phyloP scores from a whole-genome alignment of 2,329 filamentous ascomycete genomes.

The Lecanicillium sp. region DNA sequence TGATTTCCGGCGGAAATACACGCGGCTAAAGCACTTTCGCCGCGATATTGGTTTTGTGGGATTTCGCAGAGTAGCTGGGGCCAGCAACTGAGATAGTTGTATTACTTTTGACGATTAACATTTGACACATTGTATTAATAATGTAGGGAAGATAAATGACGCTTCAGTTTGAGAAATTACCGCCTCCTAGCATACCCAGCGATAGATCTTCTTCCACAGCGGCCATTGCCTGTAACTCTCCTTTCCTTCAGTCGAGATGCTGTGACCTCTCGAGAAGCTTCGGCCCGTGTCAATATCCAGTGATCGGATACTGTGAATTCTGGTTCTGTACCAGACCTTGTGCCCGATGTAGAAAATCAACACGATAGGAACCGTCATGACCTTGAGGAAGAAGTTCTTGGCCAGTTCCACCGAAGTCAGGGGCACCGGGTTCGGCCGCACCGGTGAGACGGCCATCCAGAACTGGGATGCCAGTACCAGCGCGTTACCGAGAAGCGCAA shows the following conservation, averaged over 20 bases:
- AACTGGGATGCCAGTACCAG: conserved; percentile 70
- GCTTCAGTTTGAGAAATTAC: too few relatives aligned
- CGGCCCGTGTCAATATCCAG: conserved; percentile 75
- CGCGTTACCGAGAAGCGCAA: conserved; percentile 62
- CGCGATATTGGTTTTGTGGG: too few relatives aligned
- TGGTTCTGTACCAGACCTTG: conserved; percentile 59
- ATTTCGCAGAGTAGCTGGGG: too few relatives aligned
- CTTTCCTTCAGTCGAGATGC: conserved; percentile 18
- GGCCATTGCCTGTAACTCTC: conserved; percentile 18
- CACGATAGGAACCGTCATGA: conserved; percentile 54
- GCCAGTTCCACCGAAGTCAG: conserved; percentile 31
- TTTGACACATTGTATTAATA: too few relatives aligned
- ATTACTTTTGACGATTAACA: too few relatives aligned
- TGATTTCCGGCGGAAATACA: too few relatives aligned
- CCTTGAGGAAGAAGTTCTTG: conserved; percentile 56
- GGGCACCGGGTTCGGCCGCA: neutral
- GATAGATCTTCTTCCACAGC: conserved; percentile 19
- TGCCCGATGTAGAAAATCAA: conserved; percentile 56
- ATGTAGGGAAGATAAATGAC: too few relatives aligned
- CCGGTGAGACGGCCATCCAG: conserved; percentile 50
- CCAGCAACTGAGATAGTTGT: too few relatives aligned
- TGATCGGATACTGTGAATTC: conserved; percentile 53
- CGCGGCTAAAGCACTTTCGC: too few relatives aligned
- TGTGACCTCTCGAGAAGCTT: conserved; percentile 16
- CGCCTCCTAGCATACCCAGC: conserved; percentile 13